Percentiles rank a stretch among this genome's conserved stretches.
Evolutionary conservation across 331 rosid species (phyloP).

Genomic region (Prunus yedoensis): DNA sequence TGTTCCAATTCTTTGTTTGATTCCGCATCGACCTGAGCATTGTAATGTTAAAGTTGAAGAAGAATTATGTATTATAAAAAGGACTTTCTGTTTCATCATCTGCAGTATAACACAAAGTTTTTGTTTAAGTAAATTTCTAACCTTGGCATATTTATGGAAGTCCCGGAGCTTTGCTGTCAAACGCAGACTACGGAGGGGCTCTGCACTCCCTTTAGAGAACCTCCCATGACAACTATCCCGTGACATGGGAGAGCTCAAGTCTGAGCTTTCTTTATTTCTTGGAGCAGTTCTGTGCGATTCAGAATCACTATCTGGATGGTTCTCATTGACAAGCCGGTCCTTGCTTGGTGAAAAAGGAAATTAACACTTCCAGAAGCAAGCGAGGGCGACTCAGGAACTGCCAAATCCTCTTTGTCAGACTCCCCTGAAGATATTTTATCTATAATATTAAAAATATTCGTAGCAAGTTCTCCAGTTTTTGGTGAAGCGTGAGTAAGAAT

Average conservation of each 20-base stretch:
- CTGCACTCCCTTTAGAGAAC: constrained; percentile 59
- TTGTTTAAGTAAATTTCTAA: constrained; percentile 18
- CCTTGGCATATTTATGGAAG: constrained; percentile 87
- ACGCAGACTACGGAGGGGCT: constrained; percentile 68
- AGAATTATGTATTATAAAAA: not conserved
- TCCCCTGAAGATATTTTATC: constrained; percentile 66
- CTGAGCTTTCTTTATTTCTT: constrained; percentile 57
- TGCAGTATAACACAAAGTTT: not conserved
- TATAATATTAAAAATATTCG: constrained; percentile 66
- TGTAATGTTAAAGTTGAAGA: not conserved
- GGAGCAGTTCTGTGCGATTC: constrained; percentile 62
- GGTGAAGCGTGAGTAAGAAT: constrained; percentile 85
- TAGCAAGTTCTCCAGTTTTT: constrained; percentile 74
- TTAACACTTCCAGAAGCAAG: constrained; percentile 32
- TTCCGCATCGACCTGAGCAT: constrained; percentile 79
- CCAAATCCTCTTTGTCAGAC: constrained; percentile 70
- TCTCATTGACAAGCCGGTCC: constrained; percentile 56
- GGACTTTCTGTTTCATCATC: not conserved
- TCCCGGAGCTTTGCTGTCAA: constrained; percentile 93
- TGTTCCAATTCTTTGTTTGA: constrained; percentile 85
- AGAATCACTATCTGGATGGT: constrained; percentile 62
- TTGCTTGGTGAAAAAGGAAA: constrained; percentile 50
- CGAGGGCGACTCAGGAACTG: constrained; percentile 64
- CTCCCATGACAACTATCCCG: constrained; percentile 80
- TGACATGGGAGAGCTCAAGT: constrained; percentile 55